These are phyloP conservation scores for Aspergillus sp. DNA, from an alignment of 2,329 filamentous ascomycete genomes.

Conservation along the genomic window DNA sequence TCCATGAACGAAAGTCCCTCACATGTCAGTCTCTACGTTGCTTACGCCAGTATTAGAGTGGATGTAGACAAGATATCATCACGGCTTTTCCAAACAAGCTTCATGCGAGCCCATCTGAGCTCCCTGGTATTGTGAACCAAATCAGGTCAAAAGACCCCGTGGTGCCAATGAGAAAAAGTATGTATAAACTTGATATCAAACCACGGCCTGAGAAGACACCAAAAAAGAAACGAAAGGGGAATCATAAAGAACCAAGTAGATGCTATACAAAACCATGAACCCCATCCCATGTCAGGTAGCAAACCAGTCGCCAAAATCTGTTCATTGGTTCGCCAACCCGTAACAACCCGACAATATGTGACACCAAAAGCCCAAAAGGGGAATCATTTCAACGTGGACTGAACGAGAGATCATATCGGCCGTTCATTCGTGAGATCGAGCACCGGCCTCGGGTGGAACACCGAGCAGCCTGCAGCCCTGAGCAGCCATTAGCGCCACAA, in stretches of 20 bases:
- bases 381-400: slow-evolving; percentile 13
- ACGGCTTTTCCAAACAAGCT: no score
- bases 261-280: slow-evolving; percentile 12
- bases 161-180: no score
- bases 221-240: slow-evolving; percentile 14
- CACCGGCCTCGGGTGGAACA: background rate
- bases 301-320: slow-evolving; percentile 4
- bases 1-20: no score
- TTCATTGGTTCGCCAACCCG: slow-evolving; percentile 15
- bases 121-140: no score
- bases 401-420: background rate
- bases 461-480: slow-evolving; percentile 4
- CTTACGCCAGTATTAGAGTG: no score
- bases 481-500: slow-evolving; percentile 25
- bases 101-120: no score
- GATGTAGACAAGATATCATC: no score
- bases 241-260: slow-evolving; percentile 14
- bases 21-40: no score
- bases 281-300: slow-evolving; percentile 6
- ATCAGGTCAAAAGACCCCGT: no score
- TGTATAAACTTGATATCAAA: background rate
- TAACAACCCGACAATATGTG: slow-evolving; percentile 14
- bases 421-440: background rate
- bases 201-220: slow-evolving; percentile 7
- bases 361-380: slow-evolving; percentile 8